Evolutionary conservation across 2,329 filamentous ascomycete genomes (phyloP).

Genomic region (Aspergillus ruber): DNA sequence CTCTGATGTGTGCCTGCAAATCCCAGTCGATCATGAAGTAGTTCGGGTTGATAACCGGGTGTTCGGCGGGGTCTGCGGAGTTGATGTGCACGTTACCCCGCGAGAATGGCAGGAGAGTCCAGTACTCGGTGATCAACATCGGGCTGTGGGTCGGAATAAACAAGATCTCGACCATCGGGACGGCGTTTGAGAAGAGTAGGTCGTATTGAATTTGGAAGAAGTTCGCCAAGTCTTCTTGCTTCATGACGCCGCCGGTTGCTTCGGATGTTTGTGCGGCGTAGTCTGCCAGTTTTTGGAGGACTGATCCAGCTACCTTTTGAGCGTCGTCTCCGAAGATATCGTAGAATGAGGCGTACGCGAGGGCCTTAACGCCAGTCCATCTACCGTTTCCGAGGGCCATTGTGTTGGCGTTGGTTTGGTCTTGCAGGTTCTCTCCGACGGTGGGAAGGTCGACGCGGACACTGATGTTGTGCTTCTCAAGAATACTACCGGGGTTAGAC

Average conservation of each 20-base stretch:
- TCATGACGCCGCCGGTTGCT: constrained; percentile 5
- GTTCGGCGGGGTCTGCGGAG: constrained; percentile 21
- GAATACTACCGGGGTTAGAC: constrained; percentile 10
- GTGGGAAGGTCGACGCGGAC: constrained; percentile 27
- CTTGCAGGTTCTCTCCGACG: constrained; percentile 46
- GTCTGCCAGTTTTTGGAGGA: constrained; percentile 15
- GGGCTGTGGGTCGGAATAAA: constrained; percentile 11
- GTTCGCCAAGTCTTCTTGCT: constrained; percentile 15
- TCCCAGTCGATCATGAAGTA: constrained; percentile 36
- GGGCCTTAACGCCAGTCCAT: constrained; percentile 16
- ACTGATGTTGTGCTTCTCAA: constrained; percentile 13
- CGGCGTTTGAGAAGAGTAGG: constrained; percentile 18
- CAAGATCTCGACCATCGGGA: constrained; percentile 21
- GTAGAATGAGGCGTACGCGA: constrained; percentile 14
- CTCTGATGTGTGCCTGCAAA: constrained; percentile 25
- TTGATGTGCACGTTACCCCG: constrained; percentile 39
- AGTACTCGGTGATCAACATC: constrained; percentile 16
- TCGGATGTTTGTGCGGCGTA: constrained; percentile 9
- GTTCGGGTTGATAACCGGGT: constrained; percentile 39
- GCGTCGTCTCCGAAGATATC: constrained; percentile 19
- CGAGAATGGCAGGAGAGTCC: constrained; percentile 29
- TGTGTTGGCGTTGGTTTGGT: constrained; percentile 30
- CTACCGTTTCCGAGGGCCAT: constrained; percentile 9
- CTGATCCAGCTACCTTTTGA: constrained; percentile 10
- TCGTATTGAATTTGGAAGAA: constrained; percentile 21